Percentiles rank a stretch among this genome's conserved stretches.
These are phyloP conservation scores for Rhodamnia argentea DNA, from an alignment of 345 rosid genomes.

Conservation along the genomic window DNA sequence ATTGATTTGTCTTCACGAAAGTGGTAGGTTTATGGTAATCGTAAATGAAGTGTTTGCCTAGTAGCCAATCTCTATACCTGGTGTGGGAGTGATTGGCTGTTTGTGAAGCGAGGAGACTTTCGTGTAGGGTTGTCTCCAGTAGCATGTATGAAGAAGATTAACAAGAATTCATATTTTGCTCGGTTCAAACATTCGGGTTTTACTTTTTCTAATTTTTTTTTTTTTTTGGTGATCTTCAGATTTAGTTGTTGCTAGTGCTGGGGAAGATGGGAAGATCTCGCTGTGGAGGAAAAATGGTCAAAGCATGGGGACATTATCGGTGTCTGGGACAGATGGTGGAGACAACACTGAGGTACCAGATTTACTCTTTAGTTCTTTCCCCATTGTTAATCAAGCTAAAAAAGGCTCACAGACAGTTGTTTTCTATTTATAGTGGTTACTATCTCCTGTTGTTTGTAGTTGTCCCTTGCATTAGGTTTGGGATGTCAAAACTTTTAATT, in stretches of 20 bases:
- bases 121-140: not conserved
- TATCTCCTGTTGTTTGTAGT: not conserved
- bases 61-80: not conserved
- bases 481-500: not conserved
- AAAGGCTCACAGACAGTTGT: not conserved
- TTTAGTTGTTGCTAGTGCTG: constrained; percentile 95
- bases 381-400: not conserved
- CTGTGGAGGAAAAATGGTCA: constrained; percentile 79
- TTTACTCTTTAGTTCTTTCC: not conserved
- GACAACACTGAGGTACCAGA: constrained; percentile 55
- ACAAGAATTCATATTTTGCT: not conserved
- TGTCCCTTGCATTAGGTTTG: not conserved
- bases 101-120: not conserved
- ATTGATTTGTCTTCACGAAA: not conserved
- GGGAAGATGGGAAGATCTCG: constrained; percentile 94
- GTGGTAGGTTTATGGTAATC: not conserved
- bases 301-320: constrained; percentile 72
- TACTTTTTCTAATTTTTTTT: not conserved
- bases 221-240: constrained; percentile 27
- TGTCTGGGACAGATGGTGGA: constrained; percentile 60
- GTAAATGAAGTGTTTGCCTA: not conserved
- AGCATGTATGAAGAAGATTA: not conserved
- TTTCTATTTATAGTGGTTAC: not conserved
- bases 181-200: not conserved
- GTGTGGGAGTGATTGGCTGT: not conserved